Evolutionary conservation across 2,329 filamentous ascomycete genomes (phyloP).

Genomic region (Talaromyces marneffei): DNA sequence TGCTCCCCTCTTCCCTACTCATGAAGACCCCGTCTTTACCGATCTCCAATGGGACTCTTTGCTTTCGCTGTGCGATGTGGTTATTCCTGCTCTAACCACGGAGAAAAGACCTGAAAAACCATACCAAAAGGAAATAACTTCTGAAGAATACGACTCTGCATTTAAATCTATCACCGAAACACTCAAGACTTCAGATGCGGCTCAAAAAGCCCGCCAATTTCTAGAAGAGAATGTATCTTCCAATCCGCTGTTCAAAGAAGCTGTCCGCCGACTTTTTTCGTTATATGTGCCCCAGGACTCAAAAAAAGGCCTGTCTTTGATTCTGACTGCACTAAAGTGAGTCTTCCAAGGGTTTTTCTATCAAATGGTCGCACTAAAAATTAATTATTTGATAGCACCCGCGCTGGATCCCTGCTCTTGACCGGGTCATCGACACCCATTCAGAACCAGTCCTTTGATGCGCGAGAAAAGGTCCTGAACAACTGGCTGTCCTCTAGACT

Average conservation of each 20-base stretch:
- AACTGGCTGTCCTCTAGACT: constrained; percentile 51
- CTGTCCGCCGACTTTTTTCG: constrained; percentile 44
- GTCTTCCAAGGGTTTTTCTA: constrained; percentile 14
- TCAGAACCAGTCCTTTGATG: constrained; percentile 48
- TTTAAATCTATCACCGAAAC: constrained; percentile 16
- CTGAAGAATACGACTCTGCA: constrained; percentile 36
- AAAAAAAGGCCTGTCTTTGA: constrained; percentile 45
- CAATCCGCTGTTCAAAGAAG: constrained; percentile 46
- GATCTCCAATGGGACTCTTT: constrained; percentile 55
- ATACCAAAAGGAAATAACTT: constrained; percentile 34
- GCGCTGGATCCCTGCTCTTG: constrained; percentile 50
- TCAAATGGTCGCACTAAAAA: background rate
- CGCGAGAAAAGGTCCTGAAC: constrained; percentile 50
- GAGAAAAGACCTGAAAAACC: constrained; percentile 29
- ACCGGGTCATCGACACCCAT: constrained; percentile 54
- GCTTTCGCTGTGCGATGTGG: constrained; percentile 52
- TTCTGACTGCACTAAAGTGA: constrained; percentile 52
- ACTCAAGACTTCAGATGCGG: constrained; percentile 29
- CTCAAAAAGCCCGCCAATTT: constrained; percentile 39
- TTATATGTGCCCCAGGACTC: constrained; percentile 45
- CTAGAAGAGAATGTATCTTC: constrained; percentile 45
- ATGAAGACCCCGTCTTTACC: constrained; percentile 46
- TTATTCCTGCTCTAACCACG: constrained; percentile 50
- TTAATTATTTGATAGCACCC: constrained; percentile 40
- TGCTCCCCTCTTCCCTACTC: constrained; percentile 44